Conservation (phyloP, 768 basidiomycete species). For the Lentinula guzmanii region DNA sequence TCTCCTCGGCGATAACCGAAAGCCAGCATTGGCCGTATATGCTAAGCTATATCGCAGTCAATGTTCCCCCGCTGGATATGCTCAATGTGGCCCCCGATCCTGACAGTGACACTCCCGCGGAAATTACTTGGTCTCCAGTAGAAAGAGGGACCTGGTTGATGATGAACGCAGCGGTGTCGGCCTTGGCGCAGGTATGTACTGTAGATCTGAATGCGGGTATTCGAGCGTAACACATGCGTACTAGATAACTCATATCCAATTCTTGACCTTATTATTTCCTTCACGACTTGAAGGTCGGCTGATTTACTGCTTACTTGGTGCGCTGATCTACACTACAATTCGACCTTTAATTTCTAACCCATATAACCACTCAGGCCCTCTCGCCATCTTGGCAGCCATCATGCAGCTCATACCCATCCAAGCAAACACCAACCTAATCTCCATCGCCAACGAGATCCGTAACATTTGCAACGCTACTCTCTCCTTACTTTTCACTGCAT, state of each 20-base stretch:
- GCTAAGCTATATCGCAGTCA: conserved; percentile 85
- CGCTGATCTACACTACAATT: conserved; percentile 14
- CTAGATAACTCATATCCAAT: conserved; percentile 96
- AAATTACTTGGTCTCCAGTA: conserved; percentile 49
- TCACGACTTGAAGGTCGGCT: conserved; percentile 83
- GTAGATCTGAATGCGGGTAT: neutral
- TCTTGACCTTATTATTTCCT: conserved; percentile 91
- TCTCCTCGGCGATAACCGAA: conserved; percentile 50
- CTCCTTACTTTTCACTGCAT: conserved; percentile 87
- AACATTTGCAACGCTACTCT: conserved; percentile 96
- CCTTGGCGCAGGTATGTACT: conserved; percentile 71
- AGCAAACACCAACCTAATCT: conserved; percentile 28
- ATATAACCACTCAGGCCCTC: conserved; percentile 46
- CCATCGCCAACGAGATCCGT: conserved; percentile 67
- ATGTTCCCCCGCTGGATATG: conserved; percentile 54
- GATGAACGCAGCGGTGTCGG: conserved; percentile 82
- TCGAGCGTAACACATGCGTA: neutral
- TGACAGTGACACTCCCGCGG: neutral
- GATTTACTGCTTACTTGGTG: conserved; percentile 79
- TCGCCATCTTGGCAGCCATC: conserved; percentile 77
- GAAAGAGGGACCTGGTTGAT: conserved; percentile 77
- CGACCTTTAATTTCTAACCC: neutral
- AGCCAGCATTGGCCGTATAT: conserved; percentile 90
- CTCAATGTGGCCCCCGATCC: conserved; percentile 18
- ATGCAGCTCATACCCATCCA: conserved; percentile 81